These are phyloP conservation scores for Myriosclerotinia duriaeana DNA, from an alignment of 2,329 filamentous ascomycete genomes.

Conservation along the genomic window DNA sequence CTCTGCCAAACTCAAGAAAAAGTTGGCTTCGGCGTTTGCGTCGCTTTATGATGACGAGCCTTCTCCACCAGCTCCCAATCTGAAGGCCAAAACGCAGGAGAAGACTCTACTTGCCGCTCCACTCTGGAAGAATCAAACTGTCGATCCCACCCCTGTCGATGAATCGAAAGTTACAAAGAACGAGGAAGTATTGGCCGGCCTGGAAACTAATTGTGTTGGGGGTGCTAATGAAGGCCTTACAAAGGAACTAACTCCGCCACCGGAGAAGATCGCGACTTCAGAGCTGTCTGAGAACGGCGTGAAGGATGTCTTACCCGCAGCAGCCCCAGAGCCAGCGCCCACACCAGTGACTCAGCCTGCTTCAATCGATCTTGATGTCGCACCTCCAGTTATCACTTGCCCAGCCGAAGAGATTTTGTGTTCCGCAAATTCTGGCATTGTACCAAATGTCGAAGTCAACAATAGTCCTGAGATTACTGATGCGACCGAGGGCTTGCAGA, in stretches of 20 bases:
- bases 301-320: not conserved
- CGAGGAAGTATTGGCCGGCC: not conserved
- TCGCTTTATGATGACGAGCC: slow-evolving; percentile 4
- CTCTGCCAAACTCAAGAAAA: not conserved
- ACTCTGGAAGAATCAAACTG: not conserved
- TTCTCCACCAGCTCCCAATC: not conserved
- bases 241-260: not conserved
- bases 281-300: not conserved
- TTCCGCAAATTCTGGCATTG: not conserved
- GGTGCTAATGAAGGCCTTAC: no score
- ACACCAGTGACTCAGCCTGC: not conserved
- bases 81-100: not conserved
- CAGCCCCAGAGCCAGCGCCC: not conserved
- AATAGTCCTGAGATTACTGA: not conserved
- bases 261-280: not conserved
- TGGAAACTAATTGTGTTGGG: no score
- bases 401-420: not conserved
- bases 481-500: not conserved
- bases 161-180: not conserved
- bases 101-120: not conserved
- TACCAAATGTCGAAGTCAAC: not conserved
- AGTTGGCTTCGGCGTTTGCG: not conserved
- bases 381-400: not conserved
- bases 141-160: not conserved
- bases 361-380: not conserved